These are phyloP conservation scores for Pycnococcus provasolii DNA, from an alignment of 139 green algal species.

Conservation along the genomic window DNA sequence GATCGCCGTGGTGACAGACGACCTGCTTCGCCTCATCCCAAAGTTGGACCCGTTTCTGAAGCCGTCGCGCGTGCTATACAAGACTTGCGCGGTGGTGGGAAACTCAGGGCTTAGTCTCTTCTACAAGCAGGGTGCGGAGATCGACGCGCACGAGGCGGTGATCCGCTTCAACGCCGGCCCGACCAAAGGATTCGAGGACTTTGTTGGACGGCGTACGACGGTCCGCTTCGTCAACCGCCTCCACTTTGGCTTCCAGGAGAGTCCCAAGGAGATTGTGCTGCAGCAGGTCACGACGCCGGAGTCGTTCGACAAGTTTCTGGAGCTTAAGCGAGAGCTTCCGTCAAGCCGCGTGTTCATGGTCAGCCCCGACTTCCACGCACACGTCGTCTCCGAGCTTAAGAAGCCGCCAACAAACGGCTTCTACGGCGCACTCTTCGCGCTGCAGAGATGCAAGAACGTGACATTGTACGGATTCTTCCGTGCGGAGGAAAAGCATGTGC, in stretches of 20 bases:
- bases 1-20: background rate
- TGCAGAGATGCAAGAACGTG: slow-evolving; percentile 18
- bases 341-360: slow-evolving; percentile 14
- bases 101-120: slow-evolving; percentile 8
- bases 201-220: slow-evolving; percentile 9
- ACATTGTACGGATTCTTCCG: background rate
- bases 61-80: slow-evolving; percentile 7
- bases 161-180: slow-evolving; percentile 23
- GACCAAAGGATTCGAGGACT: slow-evolving; percentile 20
- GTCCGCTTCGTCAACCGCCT: slow-evolving; percentile 14
- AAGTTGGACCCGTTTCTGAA: slow-evolving; percentile 1
- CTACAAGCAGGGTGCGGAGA: slow-evolving; percentile 6
- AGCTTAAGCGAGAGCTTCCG: slow-evolving; percentile 13
- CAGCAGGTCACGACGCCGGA: slow-evolving; percentile 20
- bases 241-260: slow-evolving; percentile 15
- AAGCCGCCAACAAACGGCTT: slow-evolving; percentile 10
- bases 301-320: slow-evolving; percentile 6
- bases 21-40: slow-evolving; percentile 1
- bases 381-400: slow-evolving; percentile 12
- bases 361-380: slow-evolving; percentile 14
- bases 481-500: background rate
- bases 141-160: slow-evolving; percentile 15
- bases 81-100: slow-evolving; percentile 20
- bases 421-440: slow-evolving; percentile 21
- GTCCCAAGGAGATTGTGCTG: slow-evolving; percentile 13